Base-by-base conservation (phyloP, 2,329 filamentous ascomycete genomes). In the Fusarium sp. region DNA sequence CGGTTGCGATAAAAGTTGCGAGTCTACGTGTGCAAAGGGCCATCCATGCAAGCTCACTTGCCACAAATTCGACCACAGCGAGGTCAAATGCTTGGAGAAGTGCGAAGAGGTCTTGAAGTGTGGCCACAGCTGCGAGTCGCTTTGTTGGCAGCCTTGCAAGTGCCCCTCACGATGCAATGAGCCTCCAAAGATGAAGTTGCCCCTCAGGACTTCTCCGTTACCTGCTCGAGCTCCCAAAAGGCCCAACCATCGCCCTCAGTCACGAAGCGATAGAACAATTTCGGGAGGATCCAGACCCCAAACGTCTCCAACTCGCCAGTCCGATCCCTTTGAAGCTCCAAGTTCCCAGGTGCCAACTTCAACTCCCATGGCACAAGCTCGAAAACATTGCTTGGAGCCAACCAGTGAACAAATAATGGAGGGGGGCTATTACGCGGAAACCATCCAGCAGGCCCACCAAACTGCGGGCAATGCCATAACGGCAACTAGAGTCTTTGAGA, bases 361-460 rank as follows among this genome's bases (percentile, higher is more conserved):
- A 18, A 7, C 51, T 18, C 35, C 24, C 20, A 39, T 38, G 14
- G 7, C 10, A 26, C 33, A 55, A 31, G 12, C 49, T 35, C n/a
- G 12, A 7, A 35, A 66, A 10, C 33, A 47, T 84, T 22, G 45
- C 26, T 42, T 42, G 12, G 59, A 90, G 88, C 26, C 90, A 88
- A 11, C 92, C 88, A 79, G 74, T 82, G 57, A 66, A 75, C 52
- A 79, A 66, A 35, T 93, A 89, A 78, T 78, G 61, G 69, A 77
- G 20, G 35, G n/a, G 5, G 74, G 72, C 0, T 77, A 74, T 20
- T 52, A 63, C 31, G 39, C 63, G 18, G 48, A 64, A 15, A 52
- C 62, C 11, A 35, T 22, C 7, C 45, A 48, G 28, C 20, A n/a
- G 7, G 15, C 5, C 9, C 7, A 41, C 13, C 6, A 48, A 10